Evolutionary conservation across 2,329 filamentous ascomycete genomes (phyloP), one percentile per base, ranked within the genome.

Genomic region (Trichoderma semiorbis): DNA sequence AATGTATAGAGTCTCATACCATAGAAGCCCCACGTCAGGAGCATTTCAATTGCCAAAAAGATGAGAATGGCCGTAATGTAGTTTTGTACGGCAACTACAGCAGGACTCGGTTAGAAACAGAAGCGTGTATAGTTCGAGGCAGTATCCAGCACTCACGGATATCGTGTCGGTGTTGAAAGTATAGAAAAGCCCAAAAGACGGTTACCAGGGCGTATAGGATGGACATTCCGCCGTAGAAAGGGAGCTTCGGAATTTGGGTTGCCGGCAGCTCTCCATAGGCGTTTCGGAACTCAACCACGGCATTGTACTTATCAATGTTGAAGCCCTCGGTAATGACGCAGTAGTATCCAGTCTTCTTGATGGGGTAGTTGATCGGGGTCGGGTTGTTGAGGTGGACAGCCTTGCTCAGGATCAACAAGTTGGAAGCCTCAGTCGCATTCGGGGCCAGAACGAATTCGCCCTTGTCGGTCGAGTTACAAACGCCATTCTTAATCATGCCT

Each of bases 11-110:
- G 7, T 58, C 55, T 26, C 70, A 73, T 84, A 93, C 91, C 91
- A 81, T 98, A 99, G 84, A 97, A 99, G 57, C 94, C 94, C 96
- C 96, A 99, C 2, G 96, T 99, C 89, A 98, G 95, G 78, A 98
- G 85, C 91, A 98, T 97, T 81, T 99, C 96, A 18, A 98, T 83
- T 18, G 98, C 93, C 57, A 99, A 85, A 83, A 99, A 99, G 67
- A 96, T 90, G 64, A 99, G 86, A 73, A 98, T 99, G 11, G 96
- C 95, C 0, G 96, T 99, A 77, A 99, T 98, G 81, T 99, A 99
- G 81, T 99, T 99, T 82, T 99, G 96, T 2, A 99, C 96, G 18
- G 97, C 92, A 78, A 99, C 90, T 93, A 47, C 14, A 53, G 69
- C 30, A 75, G 78, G 2, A 50, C 73, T 7, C 11, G 6, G 26